These are phyloP conservation scores for Coleophoma eucalyptorum DNA, from an alignment of 2,329 filamentous ascomycete genomes.

Conservation along the genomic window DNA sequence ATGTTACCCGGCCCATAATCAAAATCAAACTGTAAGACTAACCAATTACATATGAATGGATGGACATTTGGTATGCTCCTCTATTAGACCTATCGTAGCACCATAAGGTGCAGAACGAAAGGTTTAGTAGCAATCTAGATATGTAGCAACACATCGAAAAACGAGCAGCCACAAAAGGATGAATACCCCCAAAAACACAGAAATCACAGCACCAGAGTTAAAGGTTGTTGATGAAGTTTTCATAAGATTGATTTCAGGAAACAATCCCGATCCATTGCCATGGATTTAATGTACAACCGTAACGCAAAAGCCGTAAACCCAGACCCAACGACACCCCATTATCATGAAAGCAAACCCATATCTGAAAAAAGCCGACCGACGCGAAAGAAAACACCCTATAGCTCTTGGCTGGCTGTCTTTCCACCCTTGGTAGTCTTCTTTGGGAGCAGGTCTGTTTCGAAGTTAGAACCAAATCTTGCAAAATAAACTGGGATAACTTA, in stretches of 20 bases:
- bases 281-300: conserved; percentile 73
- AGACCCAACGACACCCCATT: conserved; percentile 73
- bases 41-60: too few relatives aligned
- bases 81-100: not conserved
- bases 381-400: conserved; percentile 63
- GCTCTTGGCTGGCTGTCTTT: conserved; percentile 91
- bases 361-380: conserved; percentile 51
- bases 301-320: conserved; percentile 66
- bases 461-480: conserved; percentile 17
- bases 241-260: conserved; percentile 29
- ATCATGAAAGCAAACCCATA: conserved; percentile 56
- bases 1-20: too few relatives aligned
- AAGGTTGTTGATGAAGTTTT: conserved; percentile 16
- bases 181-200: too few relatives aligned
- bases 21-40: too few relatives aligned
- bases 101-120: not conserved
- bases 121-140: not conserved
- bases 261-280: conserved; percentile 40
- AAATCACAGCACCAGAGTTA: too few relatives aligned
- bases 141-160: too few relatives aligned
- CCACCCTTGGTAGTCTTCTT: conserved; percentile 98
- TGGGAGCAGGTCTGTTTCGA: conserved; percentile 79
- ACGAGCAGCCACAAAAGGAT: too few relatives aligned
- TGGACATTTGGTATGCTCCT: too few relatives aligned
- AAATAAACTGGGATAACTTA: conserved; percentile 44